Evolutionary conservation across 2,329 filamentous ascomycete genomes (phyloP).

Genomic region (Fusarium dlaminii): DNA sequence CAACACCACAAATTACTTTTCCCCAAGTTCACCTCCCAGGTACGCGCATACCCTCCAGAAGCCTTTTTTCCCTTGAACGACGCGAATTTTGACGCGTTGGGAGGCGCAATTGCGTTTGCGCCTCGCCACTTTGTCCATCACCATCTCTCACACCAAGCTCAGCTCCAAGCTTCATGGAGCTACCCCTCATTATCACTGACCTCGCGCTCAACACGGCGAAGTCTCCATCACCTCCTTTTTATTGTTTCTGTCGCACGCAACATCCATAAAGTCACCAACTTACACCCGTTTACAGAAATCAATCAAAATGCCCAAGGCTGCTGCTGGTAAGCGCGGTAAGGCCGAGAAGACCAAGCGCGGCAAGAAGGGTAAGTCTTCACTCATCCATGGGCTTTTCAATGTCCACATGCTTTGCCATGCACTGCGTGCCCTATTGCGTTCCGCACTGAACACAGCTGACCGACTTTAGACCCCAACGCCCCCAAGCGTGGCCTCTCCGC

Average conservation of each 20-base stretch:
- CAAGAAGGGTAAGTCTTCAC: slow-evolving; percentile 66
- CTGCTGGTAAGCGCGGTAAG: slow-evolving; percentile 63
- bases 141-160: slow-evolving; percentile 16
- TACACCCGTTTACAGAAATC: slow-evolving; percentile 45
- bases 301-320: slow-evolving; percentile 68
- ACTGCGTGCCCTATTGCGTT: background rate
- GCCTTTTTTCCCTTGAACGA: slow-evolving; percentile 28
- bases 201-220: background rate
- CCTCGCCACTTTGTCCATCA: slow-evolving; percentile 33
- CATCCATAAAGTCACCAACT: background rate
- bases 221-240: background rate
- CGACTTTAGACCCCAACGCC: slow-evolving; percentile 83
- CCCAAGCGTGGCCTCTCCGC: slow-evolving; percentile 99
- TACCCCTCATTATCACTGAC: slow-evolving; percentile 38
- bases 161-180: slow-evolving; percentile 31
- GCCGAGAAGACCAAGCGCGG: slow-evolving; percentile 60
- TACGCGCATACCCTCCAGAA: slow-evolving; percentile 26
- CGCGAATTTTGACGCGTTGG: slow-evolving; percentile 28
- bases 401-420: background rate
- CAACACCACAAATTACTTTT: slow-evolving; percentile 21
- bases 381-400: background rate
- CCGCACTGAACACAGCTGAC: background rate
- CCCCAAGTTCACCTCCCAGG: slow-evolving; percentile 32
- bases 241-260: background rate
- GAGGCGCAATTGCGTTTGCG: slow-evolving; percentile 45